Base-by-base conservation (phyloP, 495 filamentous ascomycete genomes). In the Chaetomidium leptoderma region DNA sequence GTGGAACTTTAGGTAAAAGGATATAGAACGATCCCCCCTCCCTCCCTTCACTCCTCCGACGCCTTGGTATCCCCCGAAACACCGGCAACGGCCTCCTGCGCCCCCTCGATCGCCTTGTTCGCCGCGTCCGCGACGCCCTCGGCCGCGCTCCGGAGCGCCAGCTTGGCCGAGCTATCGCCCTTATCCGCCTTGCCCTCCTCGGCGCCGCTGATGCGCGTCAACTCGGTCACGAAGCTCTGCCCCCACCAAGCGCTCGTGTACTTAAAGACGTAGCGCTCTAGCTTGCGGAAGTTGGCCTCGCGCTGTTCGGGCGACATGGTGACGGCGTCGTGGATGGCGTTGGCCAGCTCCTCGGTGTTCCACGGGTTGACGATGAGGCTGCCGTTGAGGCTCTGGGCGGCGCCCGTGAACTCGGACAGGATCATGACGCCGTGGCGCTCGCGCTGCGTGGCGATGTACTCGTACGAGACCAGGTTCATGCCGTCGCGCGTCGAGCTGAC, bases 191-290 rank as follows among this genome's bases (percentile, higher is more conserved):
- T 59, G 32, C 44, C 47, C 11, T 65, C 68, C 3, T 47, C 52
- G 0, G 51, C 67, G 17, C 63, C 64, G 35, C 55, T 68, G n/a
- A 79, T 70, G 53, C 85, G 80, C 10, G 76, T 89, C 61, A 98
- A 76, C 71, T 97, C 92, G 23, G 78, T 82, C 43, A 97, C 91
- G 62, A 98, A 97, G 52, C 86, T 90, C 67, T 92, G 81, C n/a
- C 92, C 93, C 92, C 92, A 98, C 84, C 95, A 97, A 11, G 92
- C 89, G 72, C 90, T 95, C 0, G 92, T 97, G 70, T 96, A 92
- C 65, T 88, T 91, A 66, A 87, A 89, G 51, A 97, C 86, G 64
- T 96, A 96, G 65, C 84, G 81, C 54, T 86, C 83, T 51, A 97
- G 73, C 69, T 89, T 91, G 66, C 86, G 79, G 72, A 87, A 92